Percentiles rank a stretch among this genome's conserved stretches.
Evolutionary conservation across 257 asterid species (phyloP).

Genomic region (Capsicum baccatum): DNA sequence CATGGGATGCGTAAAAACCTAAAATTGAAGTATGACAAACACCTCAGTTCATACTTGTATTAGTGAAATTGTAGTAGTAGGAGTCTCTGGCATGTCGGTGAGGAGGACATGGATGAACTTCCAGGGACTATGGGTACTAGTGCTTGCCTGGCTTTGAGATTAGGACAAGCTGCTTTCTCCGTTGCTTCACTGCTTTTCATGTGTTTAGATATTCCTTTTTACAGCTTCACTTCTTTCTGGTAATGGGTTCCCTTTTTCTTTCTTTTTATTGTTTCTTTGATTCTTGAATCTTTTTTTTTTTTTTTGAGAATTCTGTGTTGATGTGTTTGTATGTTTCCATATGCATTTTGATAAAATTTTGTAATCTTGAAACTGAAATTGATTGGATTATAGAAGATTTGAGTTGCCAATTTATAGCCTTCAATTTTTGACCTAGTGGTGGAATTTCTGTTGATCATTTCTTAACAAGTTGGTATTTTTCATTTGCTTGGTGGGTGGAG

Average conservation of each 20-base stretch:
- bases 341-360: neutral
- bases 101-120: slow-evolving; percentile 76
- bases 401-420: neutral
- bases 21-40: slow-evolving; percentile 45
- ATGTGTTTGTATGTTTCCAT: slow-evolving; percentile 2
- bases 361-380: neutral
- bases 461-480: neutral
- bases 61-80: neutral
- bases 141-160: slow-evolving; percentile 88
- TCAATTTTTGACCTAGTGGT: neutral
- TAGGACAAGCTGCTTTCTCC: slow-evolving; percentile 87
- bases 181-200: slow-evolving; percentile 91
- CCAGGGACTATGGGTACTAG: slow-evolving; percentile 94
- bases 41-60: slow-evolving; percentile 29
- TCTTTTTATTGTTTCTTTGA: neutral
- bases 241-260: slow-evolving; percentile 28
- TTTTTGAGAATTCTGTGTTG: neutral
- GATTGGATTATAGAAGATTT: neutral
- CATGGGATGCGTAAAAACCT: slow-evolving; percentile 27
- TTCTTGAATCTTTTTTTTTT: neutral
- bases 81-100: slow-evolving; percentile 27
- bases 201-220: slow-evolving; percentile 90
- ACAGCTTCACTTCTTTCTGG: slow-evolving; percentile 97
- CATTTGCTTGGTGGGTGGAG: neutral
- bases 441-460: neutral